phyloP scores from a whole-genome alignment of 2,329 filamentous ascomycete species.

The Paecilomyces formosus region DNA sequence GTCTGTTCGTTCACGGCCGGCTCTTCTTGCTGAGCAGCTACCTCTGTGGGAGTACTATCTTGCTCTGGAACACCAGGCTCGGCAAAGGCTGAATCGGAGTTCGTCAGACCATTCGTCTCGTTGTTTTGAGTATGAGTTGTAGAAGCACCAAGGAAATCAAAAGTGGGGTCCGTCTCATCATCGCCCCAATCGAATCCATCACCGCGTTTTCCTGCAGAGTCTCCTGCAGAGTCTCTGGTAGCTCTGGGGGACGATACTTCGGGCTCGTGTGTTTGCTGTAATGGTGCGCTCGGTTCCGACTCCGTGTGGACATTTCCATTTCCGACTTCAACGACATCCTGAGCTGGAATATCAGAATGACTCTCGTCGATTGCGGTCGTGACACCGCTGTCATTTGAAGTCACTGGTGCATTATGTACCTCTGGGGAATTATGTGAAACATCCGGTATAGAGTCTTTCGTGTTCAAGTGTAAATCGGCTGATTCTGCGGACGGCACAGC shows the following conservation, averaged over 20 bases:
- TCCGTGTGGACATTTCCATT: neutral
- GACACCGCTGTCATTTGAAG: neutral
- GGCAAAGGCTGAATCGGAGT: conserved; percentile 10
- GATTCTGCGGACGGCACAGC: conserved; percentile 8
- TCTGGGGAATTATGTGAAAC: neutral
- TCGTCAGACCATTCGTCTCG: conserved; percentile 8
- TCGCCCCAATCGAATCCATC: neutral
- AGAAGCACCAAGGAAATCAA: neutral
- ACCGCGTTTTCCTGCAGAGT: neutral
- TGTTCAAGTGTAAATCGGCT: conserved; percentile 9
- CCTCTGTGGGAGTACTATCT: neutral
- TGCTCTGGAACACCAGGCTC: neutral
- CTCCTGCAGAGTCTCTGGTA: neutral
- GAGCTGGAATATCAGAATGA: neutral
- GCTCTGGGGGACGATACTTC: neutral
- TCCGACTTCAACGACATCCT: neutral
- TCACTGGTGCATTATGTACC: neutral
- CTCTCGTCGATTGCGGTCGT: neutral
- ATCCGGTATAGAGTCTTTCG: conserved; percentile 4
- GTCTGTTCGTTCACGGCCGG: neutral
- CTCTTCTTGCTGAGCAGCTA: neutral
- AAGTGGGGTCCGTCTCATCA: conserved; percentile 1
- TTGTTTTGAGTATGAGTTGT: conserved; percentile 6
- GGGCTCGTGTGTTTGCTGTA: neutral
- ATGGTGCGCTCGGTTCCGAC: neutral